Conservation (phyloP, 768 basidiomycete genomes). For the Dendrothele bispora region DNA sequence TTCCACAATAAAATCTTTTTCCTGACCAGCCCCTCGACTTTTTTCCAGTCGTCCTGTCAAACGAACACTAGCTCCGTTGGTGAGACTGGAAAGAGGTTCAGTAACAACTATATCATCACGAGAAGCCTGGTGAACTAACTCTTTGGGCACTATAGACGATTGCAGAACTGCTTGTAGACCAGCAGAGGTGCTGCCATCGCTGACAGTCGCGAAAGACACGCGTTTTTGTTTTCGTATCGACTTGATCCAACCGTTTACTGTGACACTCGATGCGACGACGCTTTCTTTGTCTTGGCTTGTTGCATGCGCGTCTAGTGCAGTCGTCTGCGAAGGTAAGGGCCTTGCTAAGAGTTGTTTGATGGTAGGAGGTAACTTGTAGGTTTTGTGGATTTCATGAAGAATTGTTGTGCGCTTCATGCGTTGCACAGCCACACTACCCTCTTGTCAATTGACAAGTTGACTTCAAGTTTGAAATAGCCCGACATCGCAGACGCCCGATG, state of each 20-base stretch:
- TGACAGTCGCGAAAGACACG: conserved; percentile 80
- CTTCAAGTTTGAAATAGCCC: no score
- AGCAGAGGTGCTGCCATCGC: conserved; percentile 73
- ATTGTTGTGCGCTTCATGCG: background rate
- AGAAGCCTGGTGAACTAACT: conserved; percentile 8
- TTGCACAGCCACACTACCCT: no score
- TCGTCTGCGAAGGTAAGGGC: background rate
- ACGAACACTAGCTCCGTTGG: conserved; percentile 41
- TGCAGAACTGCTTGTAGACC: conserved; percentile 78
- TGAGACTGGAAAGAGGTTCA: conserved; percentile 27
- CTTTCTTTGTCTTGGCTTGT: background rate
- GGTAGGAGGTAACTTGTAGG: conserved; percentile 15
- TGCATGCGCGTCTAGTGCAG: background rate
- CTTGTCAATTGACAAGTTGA: no score
- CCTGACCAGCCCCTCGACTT: conserved; percentile 46
- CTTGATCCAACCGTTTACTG: conserved; percentile 83
- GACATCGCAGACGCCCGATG: no score
- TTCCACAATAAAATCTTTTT: conserved; percentile 49
- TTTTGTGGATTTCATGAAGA: background rate
- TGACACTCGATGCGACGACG: conserved; percentile 29
- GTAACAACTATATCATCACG: conserved; percentile 5
- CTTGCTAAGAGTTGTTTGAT: conserved; percentile 19
- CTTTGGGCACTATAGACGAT: conserved; percentile 20
- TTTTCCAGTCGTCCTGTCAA: conserved; percentile 43
- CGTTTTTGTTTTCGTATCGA: conserved; percentile 86